phyloP scores from a whole-genome alignment of 2,329 filamentous ascomycete genomes.

The Byssoonygena ceratinophila region DNA sequence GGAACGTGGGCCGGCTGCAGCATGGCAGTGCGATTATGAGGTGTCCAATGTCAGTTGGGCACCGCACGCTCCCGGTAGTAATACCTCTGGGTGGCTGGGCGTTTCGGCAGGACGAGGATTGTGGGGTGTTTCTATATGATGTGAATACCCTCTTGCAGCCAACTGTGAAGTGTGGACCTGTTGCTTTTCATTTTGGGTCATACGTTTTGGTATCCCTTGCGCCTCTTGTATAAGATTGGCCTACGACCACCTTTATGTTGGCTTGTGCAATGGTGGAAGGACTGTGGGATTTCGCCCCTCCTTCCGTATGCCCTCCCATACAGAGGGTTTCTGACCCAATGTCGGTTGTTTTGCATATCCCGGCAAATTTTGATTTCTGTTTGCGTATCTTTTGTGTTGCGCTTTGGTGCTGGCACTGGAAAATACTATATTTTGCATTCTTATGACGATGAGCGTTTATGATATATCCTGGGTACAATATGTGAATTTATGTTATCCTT shows the following conservation, averaged over 20 bases:
- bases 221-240: no score
- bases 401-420: neutral
- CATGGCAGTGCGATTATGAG: constrained; percentile 40
- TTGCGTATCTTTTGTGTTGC: neutral
- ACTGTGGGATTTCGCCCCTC: neutral
- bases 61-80: constrained; percentile 31
- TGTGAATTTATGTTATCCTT: neutral
- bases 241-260: neutral
- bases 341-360: neutral
- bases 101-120: constrained; percentile 38
- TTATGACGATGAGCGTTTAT: constrained; percentile 3
- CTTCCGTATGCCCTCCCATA: neutral
- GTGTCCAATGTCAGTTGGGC: constrained; percentile 41
- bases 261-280: neutral
- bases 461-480: constrained; percentile 5
- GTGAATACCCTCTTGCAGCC: neutral
- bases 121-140: constrained; percentile 35
- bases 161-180: neutral
- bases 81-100: constrained; percentile 32
- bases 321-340: neutral
- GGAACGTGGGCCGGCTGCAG: constrained; percentile 37
- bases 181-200: no score
- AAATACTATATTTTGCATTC: neutral
- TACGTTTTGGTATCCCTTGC: no score
- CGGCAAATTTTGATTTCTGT: neutral